A percentile compares a stretch with the other conserved stretches of the same genome.
These are phyloP conservation scores for Cyclotella baltica DNA, from an alignment of 108 stramenopile species.

Conservation along the genomic window DNA sequence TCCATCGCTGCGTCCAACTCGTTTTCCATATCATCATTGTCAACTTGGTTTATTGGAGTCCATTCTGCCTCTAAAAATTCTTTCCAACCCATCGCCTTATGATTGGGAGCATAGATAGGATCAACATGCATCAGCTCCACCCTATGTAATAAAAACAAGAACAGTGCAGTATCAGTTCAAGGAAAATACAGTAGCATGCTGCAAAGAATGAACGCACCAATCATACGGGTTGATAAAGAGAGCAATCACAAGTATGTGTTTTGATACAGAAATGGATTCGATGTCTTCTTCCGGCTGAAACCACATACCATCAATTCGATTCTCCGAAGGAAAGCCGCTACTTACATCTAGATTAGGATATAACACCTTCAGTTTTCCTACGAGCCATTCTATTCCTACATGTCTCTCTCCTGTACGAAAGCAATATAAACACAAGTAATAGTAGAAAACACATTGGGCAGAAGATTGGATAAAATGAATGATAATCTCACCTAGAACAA, in stretches of 20 bases:
- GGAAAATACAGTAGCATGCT: background rate
- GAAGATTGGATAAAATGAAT: no score
- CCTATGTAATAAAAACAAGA: background rate
- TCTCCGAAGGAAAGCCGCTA: conserved; percentile 27
- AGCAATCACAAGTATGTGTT: conserved; percentile 41
- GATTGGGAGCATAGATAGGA: conserved; percentile 51
- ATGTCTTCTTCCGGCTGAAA: conserved; percentile 14
- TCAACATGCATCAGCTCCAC: conserved; percentile 59
- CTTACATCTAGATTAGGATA: conserved; percentile 31
- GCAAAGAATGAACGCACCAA: conserved; percentile 22
- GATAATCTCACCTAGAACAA: no score
- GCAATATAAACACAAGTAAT: no score
- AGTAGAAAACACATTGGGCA: no score
- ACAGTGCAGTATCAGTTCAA: background rate
- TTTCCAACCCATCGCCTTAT: conserved; percentile 34
- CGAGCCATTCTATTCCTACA: conserved; percentile 39
- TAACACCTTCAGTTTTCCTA: conserved; percentile 31
- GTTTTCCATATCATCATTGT: background rate
- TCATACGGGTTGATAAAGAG: conserved; percentile 61
- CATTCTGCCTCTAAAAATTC: conserved; percentile 30
- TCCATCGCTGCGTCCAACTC: background rate
- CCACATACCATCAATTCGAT: conserved; percentile 2
- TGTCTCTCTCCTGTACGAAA: no score
- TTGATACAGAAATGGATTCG: conserved; percentile 4
- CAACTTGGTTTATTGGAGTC: background rate